Percentiles rank a stretch among this genome's conserved stretches.
Evolutionary conservation across 192 early-diverging fungal genomes (phyloP).

Genomic region (Coemansia sp.): DNA sequence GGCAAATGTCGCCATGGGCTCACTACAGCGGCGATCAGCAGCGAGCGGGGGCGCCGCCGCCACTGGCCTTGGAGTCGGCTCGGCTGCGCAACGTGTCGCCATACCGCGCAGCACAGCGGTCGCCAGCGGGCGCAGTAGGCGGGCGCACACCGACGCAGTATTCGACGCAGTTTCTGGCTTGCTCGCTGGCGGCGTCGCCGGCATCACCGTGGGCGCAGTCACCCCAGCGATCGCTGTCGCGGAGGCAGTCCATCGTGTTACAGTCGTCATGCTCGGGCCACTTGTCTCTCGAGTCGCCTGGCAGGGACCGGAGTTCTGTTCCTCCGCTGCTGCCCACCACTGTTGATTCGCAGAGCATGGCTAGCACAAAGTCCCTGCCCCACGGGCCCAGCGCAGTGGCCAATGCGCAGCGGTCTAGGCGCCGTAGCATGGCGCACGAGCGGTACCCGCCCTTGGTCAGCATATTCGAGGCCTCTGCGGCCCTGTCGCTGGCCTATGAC

Average conservation of each 20-base stretch:
- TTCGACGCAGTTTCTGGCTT: conserved; percentile 4
- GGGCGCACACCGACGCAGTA: conserved; percentile 7
- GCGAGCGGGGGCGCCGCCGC: neutral
- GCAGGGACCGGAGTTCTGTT: neutral
- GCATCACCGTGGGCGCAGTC: neutral
- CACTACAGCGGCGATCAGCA: neutral
- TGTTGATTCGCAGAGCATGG: conserved; percentile 15
- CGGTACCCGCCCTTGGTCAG: conserved; percentile 52
- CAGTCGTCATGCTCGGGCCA: conserved; percentile 36
- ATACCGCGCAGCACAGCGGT: neutral
- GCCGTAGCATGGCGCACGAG: conserved; percentile 45
- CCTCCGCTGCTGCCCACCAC: neutral
- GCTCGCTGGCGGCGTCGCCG: neutral
- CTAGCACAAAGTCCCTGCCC: conserved; percentile 39
- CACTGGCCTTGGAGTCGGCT: neutral
- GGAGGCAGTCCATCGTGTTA: conserved; percentile 39
- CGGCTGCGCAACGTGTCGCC: conserved; percentile 9
- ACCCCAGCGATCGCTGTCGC: conserved; percentile 21
- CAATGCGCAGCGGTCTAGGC: conserved; percentile 15
- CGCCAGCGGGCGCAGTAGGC: neutral
- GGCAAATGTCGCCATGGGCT: conserved; percentile 8
- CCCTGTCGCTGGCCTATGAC: neutral
- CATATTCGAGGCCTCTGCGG: conserved; percentile 30
- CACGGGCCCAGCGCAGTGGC: neutral
- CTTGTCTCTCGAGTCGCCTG: conserved; percentile 18